Evolutionary conservation across 257 asterid genomes (phyloP).

Genomic region (Buddleja alternifolia): DNA sequence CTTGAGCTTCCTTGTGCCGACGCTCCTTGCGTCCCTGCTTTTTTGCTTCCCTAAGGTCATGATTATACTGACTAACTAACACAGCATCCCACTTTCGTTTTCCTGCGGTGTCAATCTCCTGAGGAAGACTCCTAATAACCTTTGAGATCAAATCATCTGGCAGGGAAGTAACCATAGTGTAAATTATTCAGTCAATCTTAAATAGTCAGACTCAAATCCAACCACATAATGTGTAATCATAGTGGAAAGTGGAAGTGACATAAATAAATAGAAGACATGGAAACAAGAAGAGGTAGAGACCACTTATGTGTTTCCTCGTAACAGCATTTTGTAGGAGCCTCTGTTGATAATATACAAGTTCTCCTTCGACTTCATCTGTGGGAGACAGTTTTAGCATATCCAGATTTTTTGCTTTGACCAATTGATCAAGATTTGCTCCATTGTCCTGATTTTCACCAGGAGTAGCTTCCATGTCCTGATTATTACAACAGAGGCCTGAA

Average conservation of each 20-base stretch:
- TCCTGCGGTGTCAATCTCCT: slow-evolving; percentile 67
- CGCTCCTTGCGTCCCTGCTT: slow-evolving; percentile 96
- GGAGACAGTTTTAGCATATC: slow-evolving; percentile 72
- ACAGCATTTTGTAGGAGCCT: slow-evolving; percentile 59
- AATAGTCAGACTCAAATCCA: slow-evolving; percentile 11
- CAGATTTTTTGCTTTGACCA: slow-evolving; percentile 51
- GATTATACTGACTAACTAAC: slow-evolving; percentile 73
- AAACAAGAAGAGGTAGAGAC: slow-evolving; percentile 49
- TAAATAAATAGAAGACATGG: slow-evolving; percentile 2
- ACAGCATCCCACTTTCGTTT: slow-evolving; percentile 85
- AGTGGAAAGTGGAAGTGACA: slow-evolving; percentile 8
- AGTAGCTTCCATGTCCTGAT: slow-evolving; percentile 40
- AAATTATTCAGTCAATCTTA: slow-evolving; percentile 6
- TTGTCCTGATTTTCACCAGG: slow-evolving; percentile 42
- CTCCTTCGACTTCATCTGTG: slow-evolving; percentile 95
- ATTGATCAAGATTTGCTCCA: slow-evolving; percentile 57
- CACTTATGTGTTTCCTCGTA: slow-evolving; percentile 57
- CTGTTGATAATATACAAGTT: slow-evolving; percentile 77
- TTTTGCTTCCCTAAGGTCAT: slow-evolving; percentile 82
- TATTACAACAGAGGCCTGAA: slow-evolving; percentile 76
- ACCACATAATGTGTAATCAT: slow-evolving; percentile 13
- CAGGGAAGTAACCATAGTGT: slow-evolving; percentile 26
- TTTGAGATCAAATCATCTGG: slow-evolving; percentile 78
- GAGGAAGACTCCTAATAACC: slow-evolving; percentile 70
- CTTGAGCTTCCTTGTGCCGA: slow-evolving; percentile 95